These are phyloP conservation scores for Cryptococcus sp. DNA, from an alignment of 1,284 basidiomycete species.

Conservation along the genomic window DNA sequence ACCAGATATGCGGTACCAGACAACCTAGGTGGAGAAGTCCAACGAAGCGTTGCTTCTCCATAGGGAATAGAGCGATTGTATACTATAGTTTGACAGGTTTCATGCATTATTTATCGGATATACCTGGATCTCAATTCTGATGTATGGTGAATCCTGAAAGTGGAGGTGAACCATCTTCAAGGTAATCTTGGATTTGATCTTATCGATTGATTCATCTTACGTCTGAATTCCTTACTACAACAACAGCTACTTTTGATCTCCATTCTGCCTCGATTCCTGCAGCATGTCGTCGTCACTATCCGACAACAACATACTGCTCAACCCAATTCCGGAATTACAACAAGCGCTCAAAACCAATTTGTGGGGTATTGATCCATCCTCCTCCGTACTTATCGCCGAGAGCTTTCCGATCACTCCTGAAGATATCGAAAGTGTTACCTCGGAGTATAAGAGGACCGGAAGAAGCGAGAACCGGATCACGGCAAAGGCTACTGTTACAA, in stretches of 20 bases:
- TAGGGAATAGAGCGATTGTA: neutral
- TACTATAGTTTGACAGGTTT: neutral
- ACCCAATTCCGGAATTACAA: conserved; percentile 35
- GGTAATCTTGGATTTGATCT: no score
- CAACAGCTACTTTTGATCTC: no score
- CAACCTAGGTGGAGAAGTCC: conserved; percentile 59
- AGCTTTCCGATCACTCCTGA: conserved; percentile 27
- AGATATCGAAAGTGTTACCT: conserved; percentile 14
- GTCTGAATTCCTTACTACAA: no score
- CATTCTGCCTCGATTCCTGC: no score
- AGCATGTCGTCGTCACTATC: neutral
- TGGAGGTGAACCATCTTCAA: neutral
- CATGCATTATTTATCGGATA: neutral
- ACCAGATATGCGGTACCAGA: conserved; percentile 72
- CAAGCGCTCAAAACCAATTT: conserved; percentile 24
- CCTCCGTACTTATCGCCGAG: conserved; percentile 10
- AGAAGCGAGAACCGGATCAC: conserved; percentile 14
- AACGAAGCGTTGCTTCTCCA: conserved; percentile 16
- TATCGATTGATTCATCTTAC: no score
- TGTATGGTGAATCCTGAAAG: neutral
- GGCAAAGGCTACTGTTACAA: conserved; percentile 18
- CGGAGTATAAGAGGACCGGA: conserved; percentile 4
- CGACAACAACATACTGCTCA: conserved; percentile 25
- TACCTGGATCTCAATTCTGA: neutral
- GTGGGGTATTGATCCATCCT: conserved; percentile 26